Base-by-base conservation (phyloP, 495 filamentous ascomycete species). In the Schizothecium vesticola region DNA sequence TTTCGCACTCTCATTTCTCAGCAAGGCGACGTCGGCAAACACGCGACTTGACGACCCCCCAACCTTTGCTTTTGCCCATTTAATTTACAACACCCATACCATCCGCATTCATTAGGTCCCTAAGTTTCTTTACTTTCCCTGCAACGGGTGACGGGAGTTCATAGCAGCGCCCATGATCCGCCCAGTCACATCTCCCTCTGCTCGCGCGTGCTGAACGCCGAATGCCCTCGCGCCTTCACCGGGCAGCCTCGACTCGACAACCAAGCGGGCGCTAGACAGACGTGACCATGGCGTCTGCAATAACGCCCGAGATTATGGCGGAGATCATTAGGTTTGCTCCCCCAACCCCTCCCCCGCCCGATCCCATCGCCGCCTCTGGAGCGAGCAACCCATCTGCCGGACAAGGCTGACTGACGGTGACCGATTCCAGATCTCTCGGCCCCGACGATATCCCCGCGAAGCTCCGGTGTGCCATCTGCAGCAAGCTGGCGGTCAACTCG, bases 371-470 rank as follows among this genome's bases (percentile, higher is more conserved):
- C n/a, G 9, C 26, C 19, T 43, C 33, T 16, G 33, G 43, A 12
- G 11, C 43, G 43, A 51, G 43, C 19, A n/a, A n/a, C n/a, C 43
- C 43, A 51, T 16, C 43, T 43, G 13, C 13, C 19, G 43, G 43
- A 8, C 43, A 51, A 51, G 43, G 36, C 36, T 51, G 43, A 51
- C 23, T 22, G 6, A 7, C 19, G 43, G 74, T 81, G 67, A 80
- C 72, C 28, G 10, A 16, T 9, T n/a, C 12, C 67, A 96, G 92
- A 77, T 90, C 90, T 65, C 84, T 98, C 29, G 82, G 88, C 13
- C 88, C 90, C 67, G 92, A 94, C 64, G 92, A 96, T 28, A 91
- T 97, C 72, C 95, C 95, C 13, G 91, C 91, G 74, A 97, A 97
- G 86, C 86, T 98, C 63, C 88, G 93, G 76, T 99, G 95, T 81